A percentile compares a stretch with the other conserved stretches of the same genome.
These are phyloP conservation scores for Theobroma cacao DNA, from an alignment of 345 rosid species.

Conservation along the genomic window DNA sequence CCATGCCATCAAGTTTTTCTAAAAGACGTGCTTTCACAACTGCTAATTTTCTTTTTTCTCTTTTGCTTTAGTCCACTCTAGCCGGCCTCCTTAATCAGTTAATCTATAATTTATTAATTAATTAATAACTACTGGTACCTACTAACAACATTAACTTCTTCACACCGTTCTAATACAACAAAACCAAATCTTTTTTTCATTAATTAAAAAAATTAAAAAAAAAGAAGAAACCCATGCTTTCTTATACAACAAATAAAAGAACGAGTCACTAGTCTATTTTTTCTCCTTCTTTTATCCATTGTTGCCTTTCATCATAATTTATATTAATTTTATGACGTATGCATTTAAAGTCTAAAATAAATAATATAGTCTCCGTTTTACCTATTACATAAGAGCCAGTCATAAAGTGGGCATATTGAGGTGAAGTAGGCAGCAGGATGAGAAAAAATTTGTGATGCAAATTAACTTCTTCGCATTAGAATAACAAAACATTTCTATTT, in stretches of 20 bases:
- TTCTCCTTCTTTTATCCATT: too few relatives aligned
- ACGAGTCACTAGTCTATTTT: not conserved
- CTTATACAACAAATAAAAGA: not conserved
- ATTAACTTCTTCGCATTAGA: too few relatives aligned
- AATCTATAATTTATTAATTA: too few relatives aligned
- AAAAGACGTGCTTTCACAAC: not conserved
- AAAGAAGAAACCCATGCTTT: not conserved
- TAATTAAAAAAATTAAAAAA: too few relatives aligned
- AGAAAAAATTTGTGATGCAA: too few relatives aligned
- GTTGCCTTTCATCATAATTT: not conserved
- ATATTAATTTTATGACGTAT: not conserved
- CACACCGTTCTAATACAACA: too few relatives aligned
- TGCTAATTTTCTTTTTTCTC: not conserved
- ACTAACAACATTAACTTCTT: too few relatives aligned
- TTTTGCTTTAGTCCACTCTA: not conserved
- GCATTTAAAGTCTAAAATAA: not conserved
- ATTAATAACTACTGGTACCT: too few relatives aligned
- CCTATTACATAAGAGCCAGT: too few relatives aligned
- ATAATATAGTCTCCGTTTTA: not conserved
- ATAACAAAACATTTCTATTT: too few relatives aligned
- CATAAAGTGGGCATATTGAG: not conserved
- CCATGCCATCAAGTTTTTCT: not conserved
- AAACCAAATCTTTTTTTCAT: not conserved
- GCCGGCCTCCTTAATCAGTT: not conserved
- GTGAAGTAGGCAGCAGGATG: not conserved